Conservation (phyloP, 2,329 filamentous ascomycete genomes). For the Trichoderma semiorbis region DNA sequence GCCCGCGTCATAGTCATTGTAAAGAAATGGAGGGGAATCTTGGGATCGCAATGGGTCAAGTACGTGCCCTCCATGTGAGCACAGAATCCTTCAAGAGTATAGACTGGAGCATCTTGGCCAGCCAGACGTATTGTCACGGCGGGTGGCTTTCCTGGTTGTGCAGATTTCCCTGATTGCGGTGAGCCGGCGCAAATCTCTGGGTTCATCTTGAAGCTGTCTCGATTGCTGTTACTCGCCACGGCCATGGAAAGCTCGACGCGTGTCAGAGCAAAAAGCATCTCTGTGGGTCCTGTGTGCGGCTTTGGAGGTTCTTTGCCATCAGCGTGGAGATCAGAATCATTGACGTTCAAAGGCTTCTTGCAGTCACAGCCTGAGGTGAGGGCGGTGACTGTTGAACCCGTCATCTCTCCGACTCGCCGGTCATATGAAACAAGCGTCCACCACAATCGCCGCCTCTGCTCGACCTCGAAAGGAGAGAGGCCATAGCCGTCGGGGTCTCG, state of each 20-base stretch:
- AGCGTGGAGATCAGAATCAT: constrained; percentile 57
- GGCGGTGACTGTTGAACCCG: constrained; percentile 55
- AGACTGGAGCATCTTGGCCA: constrained; percentile 46
- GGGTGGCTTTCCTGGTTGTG: constrained; percentile 22
- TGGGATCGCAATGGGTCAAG: constrained; percentile 53
- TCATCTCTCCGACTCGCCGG: constrained; percentile 64
- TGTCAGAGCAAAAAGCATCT: constrained; percentile 58
- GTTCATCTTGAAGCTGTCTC: constrained; percentile 33
- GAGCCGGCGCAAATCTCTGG: constrained; percentile 28
- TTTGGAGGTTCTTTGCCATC: constrained; percentile 53
- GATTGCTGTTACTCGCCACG: constrained; percentile 45
- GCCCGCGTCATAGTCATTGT: constrained; percentile 56
- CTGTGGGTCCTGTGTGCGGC: constrained; percentile 50
- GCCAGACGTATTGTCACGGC: constrained; percentile 42
- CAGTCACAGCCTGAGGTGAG: constrained; percentile 53
- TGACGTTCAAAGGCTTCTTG: constrained; percentile 57
- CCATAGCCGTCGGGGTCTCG: constrained; percentile 55
- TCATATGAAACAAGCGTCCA: constrained; percentile 70
- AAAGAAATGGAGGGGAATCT: constrained; percentile 58
- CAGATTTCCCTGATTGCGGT: constrained; percentile 22
- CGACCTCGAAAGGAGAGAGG: constrained; percentile 58
- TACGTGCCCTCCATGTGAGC: constrained; percentile 55
- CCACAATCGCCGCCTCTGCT: constrained; percentile 70
- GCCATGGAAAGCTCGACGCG: constrained; percentile 56
- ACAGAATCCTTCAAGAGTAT: constrained; percentile 52